phyloP scores from a whole-genome alignment of 352 stramenopile genomes.

The Phytophthora constricta region DNA sequence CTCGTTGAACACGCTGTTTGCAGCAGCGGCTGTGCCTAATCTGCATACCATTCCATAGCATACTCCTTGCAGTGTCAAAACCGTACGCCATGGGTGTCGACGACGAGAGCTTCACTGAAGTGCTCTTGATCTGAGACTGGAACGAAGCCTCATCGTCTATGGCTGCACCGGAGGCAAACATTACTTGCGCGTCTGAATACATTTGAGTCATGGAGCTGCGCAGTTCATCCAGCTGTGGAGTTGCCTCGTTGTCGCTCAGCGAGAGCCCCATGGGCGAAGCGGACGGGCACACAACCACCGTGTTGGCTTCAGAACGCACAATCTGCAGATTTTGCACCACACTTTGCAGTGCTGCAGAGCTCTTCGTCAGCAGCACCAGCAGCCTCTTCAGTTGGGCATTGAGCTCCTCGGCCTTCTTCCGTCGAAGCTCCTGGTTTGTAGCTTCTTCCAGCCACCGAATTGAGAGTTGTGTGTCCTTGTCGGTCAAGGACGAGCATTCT shows the following conservation, averaged over 20 bases:
- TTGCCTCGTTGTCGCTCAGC: constrained; percentile 28
- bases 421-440: constrained; percentile 7
- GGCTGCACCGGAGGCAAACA: constrained; percentile 6
- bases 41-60: constrained; percentile 17
- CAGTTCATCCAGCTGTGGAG: constrained; percentile 27
- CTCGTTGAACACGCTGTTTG: constrained; percentile 11
- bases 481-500: not conserved
- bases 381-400: constrained; percentile 24
- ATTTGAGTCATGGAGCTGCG: constrained; percentile 20
- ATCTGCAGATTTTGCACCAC: constrained; percentile 25
- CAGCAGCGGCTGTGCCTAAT: constrained; percentile 8
- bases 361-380: constrained; percentile 19
- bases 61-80: not conserved
- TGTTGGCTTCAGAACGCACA: constrained; percentile 14
- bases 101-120: constrained; percentile 5
- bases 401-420: constrained; percentile 25
- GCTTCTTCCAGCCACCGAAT: constrained; percentile 25
- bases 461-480: not conserved
- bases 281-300: constrained; percentile 12
- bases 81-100: constrained; percentile 3
- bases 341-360: constrained; percentile 17
- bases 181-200: constrained; percentile 11
- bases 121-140: constrained; percentile 24
- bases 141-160: constrained; percentile 4
- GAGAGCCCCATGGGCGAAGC: constrained; percentile 13